Evolutionary conservation across 2,329 filamentous ascomycete genomes (phyloP).

Genomic region (Calonectria hawksworthii): DNA sequence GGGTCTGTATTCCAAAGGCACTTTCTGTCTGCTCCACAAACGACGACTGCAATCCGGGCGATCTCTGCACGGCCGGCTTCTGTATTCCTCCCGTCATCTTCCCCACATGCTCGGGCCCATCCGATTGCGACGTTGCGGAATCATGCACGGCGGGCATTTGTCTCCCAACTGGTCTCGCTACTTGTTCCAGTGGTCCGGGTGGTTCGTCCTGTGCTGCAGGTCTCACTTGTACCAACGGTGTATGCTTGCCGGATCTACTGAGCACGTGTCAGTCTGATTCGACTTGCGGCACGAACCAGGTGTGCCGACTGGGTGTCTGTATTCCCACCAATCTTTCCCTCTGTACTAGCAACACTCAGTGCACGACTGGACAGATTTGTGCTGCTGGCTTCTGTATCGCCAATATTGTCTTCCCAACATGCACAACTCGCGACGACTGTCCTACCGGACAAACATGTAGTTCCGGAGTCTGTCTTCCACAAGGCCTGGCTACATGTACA

Average conservation of each 20-base stretch:
- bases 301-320: slow-evolving; percentile 9
- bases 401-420: not conserved
- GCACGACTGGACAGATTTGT: not conserved
- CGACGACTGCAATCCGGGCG: not conserved
- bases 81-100: not conserved
- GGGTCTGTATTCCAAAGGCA: not conserved
- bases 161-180: not conserved
- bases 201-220: not conserved
- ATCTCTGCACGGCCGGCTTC: not conserved
- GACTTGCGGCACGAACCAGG: not conserved
- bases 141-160: slow-evolving; percentile 4
- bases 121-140: not conserved
- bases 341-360: not conserved
- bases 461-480: not conserved
- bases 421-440: not conserved
- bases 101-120: not conserved
- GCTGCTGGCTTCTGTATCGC: slow-evolving; percentile 8
- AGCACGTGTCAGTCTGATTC: not conserved
- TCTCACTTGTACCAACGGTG: not conserved
- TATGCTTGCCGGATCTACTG: not conserved
- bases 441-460: not conserved
- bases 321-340: not conserved
- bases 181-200: not conserved
- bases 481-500: not conserved
- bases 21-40: not conserved